Base-by-base conservation (phyloP, 2,329 filamentous ascomycete species). In the Talaromyces pinophilus region DNA sequence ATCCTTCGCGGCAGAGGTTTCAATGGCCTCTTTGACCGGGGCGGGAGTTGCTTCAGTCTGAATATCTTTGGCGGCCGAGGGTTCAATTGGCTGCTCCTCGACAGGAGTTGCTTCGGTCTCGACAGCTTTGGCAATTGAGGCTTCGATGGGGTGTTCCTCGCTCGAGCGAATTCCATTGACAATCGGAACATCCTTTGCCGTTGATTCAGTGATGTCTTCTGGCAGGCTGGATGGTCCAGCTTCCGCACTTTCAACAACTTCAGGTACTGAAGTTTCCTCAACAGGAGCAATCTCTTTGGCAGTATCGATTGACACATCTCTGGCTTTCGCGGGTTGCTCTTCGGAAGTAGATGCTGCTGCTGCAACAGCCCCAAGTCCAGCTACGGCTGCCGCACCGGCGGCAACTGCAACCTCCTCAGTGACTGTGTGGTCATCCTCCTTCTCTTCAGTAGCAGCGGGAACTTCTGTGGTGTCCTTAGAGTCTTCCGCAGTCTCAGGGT, bases 391-490 rank as follows among this genome's bases (percentile, higher is more conserved):
- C 19, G 19, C 62, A 57, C 74, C 73, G 10, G 66, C 70, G 19
- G 71, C 68, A 64, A 67, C 64, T 25, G 69, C 74, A 25, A 70
- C 71, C 62, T 71, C 71, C 63, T 71, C 71, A 55, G 71, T 70
- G 38, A 70, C 69, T 7, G 69, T 44, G 25, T 69, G 64, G 28
- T 70, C 25, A 35, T 38, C 17, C 1, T 52, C 13, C 25, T 30
- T 30, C 52, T 55, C 30, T 48, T 67, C 59, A 28, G 62, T 67
- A 40, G 63, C 57, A 60, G 57, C 17, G 2, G 33, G 35, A 63
- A 38, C 19, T 54, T 65, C 65, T 25, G 66, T 52, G 38, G 63
- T 42, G 54, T 67, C 61, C 28, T 69, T 63, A 8, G 33, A 19
- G n/a, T 50, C 33, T 35, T 62, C 60, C 22, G 11, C 11, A 40